phyloP scores from a whole-genome alignment of 148 eudicot species.

The Rhododendron henanense region DNA sequence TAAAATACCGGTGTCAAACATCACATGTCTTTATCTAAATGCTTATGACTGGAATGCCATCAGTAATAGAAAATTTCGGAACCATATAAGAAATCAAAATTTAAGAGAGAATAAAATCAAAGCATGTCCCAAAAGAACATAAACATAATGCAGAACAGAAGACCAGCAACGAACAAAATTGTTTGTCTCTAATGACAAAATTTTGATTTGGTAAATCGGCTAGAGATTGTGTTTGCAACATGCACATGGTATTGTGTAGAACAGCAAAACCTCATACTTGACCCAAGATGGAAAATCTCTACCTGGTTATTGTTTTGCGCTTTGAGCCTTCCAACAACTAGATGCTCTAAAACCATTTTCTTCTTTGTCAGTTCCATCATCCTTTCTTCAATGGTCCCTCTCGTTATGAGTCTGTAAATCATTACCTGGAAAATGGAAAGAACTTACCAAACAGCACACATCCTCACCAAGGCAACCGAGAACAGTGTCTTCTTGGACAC shows the following conservation, averaged over 20 bases:
- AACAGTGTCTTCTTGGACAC: background rate
- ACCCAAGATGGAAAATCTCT: slow-evolving; percentile 10
- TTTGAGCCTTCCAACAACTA: slow-evolving; percentile 97
- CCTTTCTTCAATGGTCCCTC: slow-evolving; percentile 97
- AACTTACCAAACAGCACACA: background rate
- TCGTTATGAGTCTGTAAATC: slow-evolving; percentile 87
- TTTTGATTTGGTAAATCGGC: background rate
- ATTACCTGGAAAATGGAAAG: slow-evolving; percentile 58
- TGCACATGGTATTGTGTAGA: background rate
- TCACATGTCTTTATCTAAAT: background rate
- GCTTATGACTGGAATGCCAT: background rate
- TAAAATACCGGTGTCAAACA: background rate
- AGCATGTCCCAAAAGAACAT: background rate
- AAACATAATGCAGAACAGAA: background rate
- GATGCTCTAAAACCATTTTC: slow-evolving; percentile 97
- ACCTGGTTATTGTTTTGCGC: slow-evolving; percentile 95
- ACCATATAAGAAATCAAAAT: background rate
- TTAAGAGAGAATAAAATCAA: background rate
- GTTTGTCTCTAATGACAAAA: background rate
- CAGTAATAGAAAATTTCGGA: background rate
- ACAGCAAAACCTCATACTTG: background rate
- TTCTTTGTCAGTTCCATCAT: slow-evolving; percentile 99
- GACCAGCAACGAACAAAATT: background rate
- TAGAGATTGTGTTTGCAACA: background rate
- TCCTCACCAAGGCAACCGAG: background rate